Conservation (phyloP, 139 green algal genomes). For the Raphidocelis subcapitata region DNA sequence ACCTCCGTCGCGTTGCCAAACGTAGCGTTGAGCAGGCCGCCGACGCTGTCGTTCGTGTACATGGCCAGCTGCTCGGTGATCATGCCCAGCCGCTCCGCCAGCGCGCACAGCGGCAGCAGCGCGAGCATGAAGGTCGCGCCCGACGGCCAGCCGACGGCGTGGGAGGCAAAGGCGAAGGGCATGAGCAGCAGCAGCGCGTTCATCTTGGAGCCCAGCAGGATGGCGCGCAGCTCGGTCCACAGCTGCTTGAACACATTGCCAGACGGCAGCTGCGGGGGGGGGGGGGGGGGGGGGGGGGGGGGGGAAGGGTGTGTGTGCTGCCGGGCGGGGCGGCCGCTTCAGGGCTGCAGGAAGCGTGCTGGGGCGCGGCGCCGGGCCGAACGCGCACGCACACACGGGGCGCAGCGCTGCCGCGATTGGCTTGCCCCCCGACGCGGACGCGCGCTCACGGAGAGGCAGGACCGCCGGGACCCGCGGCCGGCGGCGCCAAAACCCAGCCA, state of each 20-base stretch:
- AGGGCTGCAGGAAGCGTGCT: too few species aligned
- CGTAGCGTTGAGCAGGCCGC: conserved; percentile 60
- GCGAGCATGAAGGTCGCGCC: conserved; percentile 43
- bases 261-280: neutral
- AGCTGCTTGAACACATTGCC: neutral
- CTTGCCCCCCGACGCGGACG: too few species aligned
- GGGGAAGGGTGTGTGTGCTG: too few species aligned
- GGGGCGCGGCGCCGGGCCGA: too few species aligned
- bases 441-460: too few species aligned
- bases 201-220: conserved; percentile 47
- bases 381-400: too few species aligned
- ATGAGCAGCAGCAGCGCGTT: conserved; percentile 53
- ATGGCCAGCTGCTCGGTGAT: conserved; percentile 68
- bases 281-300: too few species aligned
- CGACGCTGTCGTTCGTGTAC: conserved; percentile 67
- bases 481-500: too few species aligned
- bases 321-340: too few species aligned
- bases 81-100: conserved; percentile 68
- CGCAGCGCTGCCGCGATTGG: too few species aligned
- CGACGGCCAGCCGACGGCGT: conserved; percentile 34
- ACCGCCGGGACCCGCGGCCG: too few species aligned
- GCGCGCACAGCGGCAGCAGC: conserved; percentile 48
- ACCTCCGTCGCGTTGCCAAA: conserved; percentile 76
- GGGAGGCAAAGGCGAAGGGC: conserved; percentile 40
- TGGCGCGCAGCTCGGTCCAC: neutral